Evolutionary conservation across 1,284 basidiomycete genomes (phyloP).

Genomic region (Heterobasidion irregulare): DNA sequence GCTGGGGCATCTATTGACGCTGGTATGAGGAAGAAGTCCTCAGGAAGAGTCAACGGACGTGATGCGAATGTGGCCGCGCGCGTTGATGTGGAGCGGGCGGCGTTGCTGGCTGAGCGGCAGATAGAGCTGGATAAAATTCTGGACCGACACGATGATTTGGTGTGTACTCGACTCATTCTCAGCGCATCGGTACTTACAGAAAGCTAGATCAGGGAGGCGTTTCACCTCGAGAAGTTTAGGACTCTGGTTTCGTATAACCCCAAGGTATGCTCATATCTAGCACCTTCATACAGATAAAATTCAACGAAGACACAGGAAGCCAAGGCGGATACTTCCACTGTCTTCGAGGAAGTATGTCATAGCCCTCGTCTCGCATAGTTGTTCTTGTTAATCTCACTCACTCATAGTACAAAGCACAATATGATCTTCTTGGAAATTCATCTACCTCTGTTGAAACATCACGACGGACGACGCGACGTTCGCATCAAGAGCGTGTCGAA

Average conservation of each 20-base stretch:
- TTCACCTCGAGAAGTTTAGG: conserved; percentile 77
- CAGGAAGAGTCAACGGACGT: not conserved
- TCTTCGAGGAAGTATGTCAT: conserved; percentile 60
- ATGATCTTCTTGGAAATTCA: conserved; percentile 51
- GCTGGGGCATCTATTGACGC: not conserved
- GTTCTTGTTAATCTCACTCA: conserved; percentile 9
- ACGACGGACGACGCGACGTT: conserved; percentile 51
- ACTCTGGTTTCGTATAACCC: conserved; percentile 73
- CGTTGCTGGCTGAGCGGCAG: conserved; percentile 26
- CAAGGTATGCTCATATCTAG: conserved; percentile 33
- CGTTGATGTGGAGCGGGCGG: conserved; percentile 8
- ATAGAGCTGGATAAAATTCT: conserved; percentile 48
- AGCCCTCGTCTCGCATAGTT: not conserved
- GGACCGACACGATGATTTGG: conserved; percentile 68
- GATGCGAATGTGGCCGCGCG: conserved; percentile 1
- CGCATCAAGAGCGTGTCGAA: conserved; percentile 45
- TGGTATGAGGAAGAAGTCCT: not conserved
- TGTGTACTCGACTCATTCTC: conserved; percentile 27
- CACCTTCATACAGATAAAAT: not conserved
- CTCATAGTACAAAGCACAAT: conserved; percentile 51
- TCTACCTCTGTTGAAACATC: conserved; percentile 36
- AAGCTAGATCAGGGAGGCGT: conserved; percentile 68
- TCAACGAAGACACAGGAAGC: conserved; percentile 39
- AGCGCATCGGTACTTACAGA: too few relatives aligned
- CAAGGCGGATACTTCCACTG: conserved; percentile 64